phyloP scores from a whole-genome alignment of 2,329 filamentous ascomycete species.

The Teratosphaeria nubilosa region DNA sequence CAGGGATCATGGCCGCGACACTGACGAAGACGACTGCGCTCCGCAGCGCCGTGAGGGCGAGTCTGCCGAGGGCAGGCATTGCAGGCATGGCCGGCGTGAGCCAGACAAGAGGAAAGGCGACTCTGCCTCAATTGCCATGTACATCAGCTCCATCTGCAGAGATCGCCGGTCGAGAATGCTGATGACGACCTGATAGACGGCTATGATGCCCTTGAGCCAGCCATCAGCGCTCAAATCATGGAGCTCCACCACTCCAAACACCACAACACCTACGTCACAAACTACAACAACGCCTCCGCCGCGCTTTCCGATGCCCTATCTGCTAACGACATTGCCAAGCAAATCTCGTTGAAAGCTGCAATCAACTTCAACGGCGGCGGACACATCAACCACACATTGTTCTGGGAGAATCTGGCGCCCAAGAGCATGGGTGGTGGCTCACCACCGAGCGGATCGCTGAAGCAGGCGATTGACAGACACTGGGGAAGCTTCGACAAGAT shows the following conservation, averaged over 20 bases:
- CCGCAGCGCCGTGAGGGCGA: constrained; percentile 62
- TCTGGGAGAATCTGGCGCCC: constrained; percentile 62
- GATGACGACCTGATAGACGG: constrained; percentile 57
- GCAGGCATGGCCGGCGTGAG: constrained; percentile 60
- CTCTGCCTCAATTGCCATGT: constrained; percentile 81
- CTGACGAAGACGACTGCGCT: constrained; percentile 62
- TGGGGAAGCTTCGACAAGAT: constrained; percentile 50
- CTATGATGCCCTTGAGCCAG: constrained; percentile 84
- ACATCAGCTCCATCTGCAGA: constrained; percentile 11
- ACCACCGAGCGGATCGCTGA: constrained; percentile 48
- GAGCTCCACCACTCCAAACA: constrained; percentile 91
- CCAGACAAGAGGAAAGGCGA: constrained; percentile 80
- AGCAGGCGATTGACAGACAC: constrained; percentile 48
- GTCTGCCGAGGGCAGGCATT: constrained; percentile 48
- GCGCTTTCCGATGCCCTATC: constrained; percentile 52
- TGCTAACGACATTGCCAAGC: constrained; percentile 43
- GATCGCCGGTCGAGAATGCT: background rate
- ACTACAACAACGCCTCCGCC: constrained; percentile 70
- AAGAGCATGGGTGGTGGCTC: constrained; percentile 56
- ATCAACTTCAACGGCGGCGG: constrained; percentile 58
- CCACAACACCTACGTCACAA: constrained; percentile 88
- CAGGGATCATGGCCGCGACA: constrained; percentile 58
- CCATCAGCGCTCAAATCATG: constrained; percentile 86
- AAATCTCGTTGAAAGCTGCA: constrained; percentile 46
- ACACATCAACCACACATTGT: constrained; percentile 57